Evolutionary conservation across 169 alveolate genomes (phyloP).

Genomic region (Plasmodium berghei): DNA sequence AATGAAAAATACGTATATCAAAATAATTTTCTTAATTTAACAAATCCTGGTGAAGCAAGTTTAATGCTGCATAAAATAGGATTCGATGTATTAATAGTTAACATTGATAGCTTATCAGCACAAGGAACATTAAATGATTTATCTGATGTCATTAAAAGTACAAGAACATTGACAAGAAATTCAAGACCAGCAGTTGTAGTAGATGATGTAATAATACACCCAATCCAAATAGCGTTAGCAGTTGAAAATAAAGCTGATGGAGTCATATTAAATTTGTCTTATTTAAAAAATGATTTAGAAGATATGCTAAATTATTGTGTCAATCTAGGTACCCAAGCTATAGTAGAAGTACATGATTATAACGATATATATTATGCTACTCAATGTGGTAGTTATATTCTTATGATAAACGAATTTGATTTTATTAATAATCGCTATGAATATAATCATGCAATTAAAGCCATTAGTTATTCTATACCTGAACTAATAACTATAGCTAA

Average conservation of each 20-base stretch:
- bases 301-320: constrained; percentile 80
- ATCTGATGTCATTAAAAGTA: constrained; percentile 68
- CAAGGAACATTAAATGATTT: constrained; percentile 83
- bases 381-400: constrained; percentile 76
- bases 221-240: constrained; percentile 86
- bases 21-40: constrained; percentile 46
- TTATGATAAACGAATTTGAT: constrained; percentile 85
- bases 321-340: constrained; percentile 85
- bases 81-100: constrained; percentile 84
- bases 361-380: constrained; percentile 82
- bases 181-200: constrained; percentile 86
- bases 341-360: constrained; percentile 85
- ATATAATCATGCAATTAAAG: constrained; percentile 84
- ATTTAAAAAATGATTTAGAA: constrained; percentile 79
- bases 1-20: constrained; percentile 41
- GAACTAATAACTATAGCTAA: constrained; percentile 83
- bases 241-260: constrained; percentile 87
- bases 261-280: constrained; percentile 81
- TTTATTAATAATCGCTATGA: constrained; percentile 77
- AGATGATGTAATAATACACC: constrained; percentile 85
- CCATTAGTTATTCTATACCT: constrained; percentile 79
- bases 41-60: constrained; percentile 67
- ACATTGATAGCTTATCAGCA: constrained; percentile 80
- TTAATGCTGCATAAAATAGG: constrained; percentile 73
- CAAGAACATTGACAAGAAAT: constrained; percentile 78